Evolutionary conservation across 1,284 basidiomycete species (phyloP).

Genomic region (Cystobasidiaceae sp.): DNA sequence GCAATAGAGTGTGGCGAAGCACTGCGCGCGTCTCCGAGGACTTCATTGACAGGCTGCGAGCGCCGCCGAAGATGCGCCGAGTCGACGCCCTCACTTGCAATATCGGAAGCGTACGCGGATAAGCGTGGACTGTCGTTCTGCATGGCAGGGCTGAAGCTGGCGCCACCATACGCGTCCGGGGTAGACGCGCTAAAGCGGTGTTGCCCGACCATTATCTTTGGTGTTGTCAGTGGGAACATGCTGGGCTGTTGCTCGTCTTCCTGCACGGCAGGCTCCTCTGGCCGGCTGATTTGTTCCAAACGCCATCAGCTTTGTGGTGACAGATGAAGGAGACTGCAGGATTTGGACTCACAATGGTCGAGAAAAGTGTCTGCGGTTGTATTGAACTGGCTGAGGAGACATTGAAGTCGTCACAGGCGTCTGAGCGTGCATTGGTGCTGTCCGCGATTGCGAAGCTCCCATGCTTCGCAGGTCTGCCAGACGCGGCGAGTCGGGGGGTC

Average conservation of each 20-base stretch:
- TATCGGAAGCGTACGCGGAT: slow-evolving; percentile 21
- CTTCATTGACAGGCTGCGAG: slow-evolving; percentile 11
- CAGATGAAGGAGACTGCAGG: too few relatives aligned
- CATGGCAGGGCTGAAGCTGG: slow-evolving; percentile 19
- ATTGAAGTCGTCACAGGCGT: slow-evolving; percentile 6
- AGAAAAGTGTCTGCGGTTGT: slow-evolving; percentile 25
- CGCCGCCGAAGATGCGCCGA: slow-evolving; percentile 13
- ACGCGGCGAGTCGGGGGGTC: slow-evolving; percentile 25
- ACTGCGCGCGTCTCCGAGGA: not conserved
- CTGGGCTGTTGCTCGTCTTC: slow-evolving; percentile 8
- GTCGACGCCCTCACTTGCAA: slow-evolving; percentile 4
- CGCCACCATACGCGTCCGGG: slow-evolving; percentile 28
- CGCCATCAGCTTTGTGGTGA: too few relatives aligned
- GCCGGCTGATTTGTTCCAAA: too few relatives aligned
- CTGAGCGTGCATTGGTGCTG: slow-evolving; percentile 8
- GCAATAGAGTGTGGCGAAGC: not conserved
- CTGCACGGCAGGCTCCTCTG: too few relatives aligned
- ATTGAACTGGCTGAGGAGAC: slow-evolving; percentile 19
- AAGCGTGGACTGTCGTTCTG: slow-evolving; percentile 4
- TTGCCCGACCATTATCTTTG: slow-evolving; percentile 18
- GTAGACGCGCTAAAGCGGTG: slow-evolving; percentile 27
- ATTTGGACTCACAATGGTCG: slow-evolving; percentile 31
- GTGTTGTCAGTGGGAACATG: not conserved
- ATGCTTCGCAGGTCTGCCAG: slow-evolving; percentile 17
- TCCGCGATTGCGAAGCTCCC: not conserved